These are phyloP conservation scores for Parmales sp. DNA, from an alignment of 108 stramenopile species.

Conservation along the genomic window DNA sequence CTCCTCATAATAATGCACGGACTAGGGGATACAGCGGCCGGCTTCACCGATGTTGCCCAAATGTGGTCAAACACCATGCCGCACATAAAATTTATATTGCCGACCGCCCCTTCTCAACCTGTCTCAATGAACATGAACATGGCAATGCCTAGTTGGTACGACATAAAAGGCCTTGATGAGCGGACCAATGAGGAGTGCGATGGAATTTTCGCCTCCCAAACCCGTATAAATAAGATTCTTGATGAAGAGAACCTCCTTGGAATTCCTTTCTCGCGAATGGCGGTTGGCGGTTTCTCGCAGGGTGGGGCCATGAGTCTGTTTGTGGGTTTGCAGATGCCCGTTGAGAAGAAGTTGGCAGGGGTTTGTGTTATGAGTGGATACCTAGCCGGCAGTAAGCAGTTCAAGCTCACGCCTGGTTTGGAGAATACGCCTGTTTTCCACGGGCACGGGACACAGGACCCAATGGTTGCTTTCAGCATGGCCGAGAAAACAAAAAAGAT, in stretches of 20 bases:
- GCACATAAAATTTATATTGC: slow-evolving; percentile 73
- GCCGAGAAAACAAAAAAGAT: slow-evolving; percentile 55
- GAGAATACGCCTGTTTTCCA: slow-evolving; percentile 66
- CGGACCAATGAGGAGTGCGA: slow-evolving; percentile 71
- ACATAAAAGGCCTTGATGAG: slow-evolving; percentile 75
- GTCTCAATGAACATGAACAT: slow-evolving; percentile 86
- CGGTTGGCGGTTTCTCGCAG: slow-evolving; percentile 84
- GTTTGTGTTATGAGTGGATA: slow-evolving; percentile 76
- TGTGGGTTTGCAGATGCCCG: slow-evolving; percentile 69
- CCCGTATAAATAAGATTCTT: slow-evolving; percentile 38
- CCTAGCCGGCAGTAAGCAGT: slow-evolving; percentile 56
- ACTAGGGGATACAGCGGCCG: slow-evolving; percentile 79
- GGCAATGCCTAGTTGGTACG: slow-evolving; percentile 75
- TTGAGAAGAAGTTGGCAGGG: slow-evolving; percentile 58
- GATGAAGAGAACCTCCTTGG: slow-evolving; percentile 50
- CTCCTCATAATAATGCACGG: slow-evolving; percentile 80
- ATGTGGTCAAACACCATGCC: slow-evolving; percentile 41
- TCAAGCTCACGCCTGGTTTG: slow-evolving; percentile 43
- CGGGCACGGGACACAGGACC: slow-evolving; percentile 77
- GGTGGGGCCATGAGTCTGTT: slow-evolving; percentile 77
- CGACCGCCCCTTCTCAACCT: slow-evolving; percentile 78
- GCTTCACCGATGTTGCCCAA: slow-evolving; percentile 45
- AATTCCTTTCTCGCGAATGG: slow-evolving; percentile 74
- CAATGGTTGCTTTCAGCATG: slow-evolving; percentile 54
- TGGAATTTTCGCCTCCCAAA: slow-evolving; percentile 60